phyloP scores from a whole-genome alignment of 2,329 filamentous ascomycete genomes.

The Elsinoe batatas region DNA sequence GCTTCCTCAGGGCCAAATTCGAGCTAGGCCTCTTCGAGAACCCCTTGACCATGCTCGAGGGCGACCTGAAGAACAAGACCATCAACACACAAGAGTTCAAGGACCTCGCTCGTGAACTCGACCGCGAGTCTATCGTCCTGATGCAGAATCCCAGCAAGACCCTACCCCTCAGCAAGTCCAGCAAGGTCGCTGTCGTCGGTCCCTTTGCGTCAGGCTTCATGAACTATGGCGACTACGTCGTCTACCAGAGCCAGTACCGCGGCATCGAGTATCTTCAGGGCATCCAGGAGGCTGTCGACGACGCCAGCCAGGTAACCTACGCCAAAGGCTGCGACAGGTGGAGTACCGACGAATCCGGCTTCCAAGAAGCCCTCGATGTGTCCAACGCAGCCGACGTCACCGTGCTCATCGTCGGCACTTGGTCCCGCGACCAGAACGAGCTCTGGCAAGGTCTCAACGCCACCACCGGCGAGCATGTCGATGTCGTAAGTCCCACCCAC shows the following conservation, averaged over 20 bases:
- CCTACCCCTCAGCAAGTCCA: slow-evolving; percentile 54
- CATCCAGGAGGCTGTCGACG: slow-evolving; percentile 48
- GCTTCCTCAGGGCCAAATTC: slow-evolving; percentile 60
- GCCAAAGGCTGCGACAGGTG: slow-evolving; percentile 62
- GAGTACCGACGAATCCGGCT: slow-evolving; percentile 60
- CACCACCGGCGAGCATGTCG: slow-evolving; percentile 66
- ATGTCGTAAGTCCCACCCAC: slow-evolving; percentile 42
- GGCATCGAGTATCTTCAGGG: slow-evolving; percentile 63
- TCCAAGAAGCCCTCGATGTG: slow-evolving; percentile 54
- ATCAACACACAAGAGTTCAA: slow-evolving; percentile 54
- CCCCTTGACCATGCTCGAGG: slow-evolving; percentile 51
- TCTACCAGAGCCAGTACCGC: slow-evolving; percentile 51
- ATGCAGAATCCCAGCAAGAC: slow-evolving; percentile 60
- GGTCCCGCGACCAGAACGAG: slow-evolving; percentile 62
- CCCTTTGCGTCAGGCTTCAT: slow-evolving; percentile 64
- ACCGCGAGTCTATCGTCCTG: slow-evolving; percentile 60
- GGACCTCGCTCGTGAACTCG: slow-evolving; percentile 53
- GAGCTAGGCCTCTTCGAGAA: slow-evolving; percentile 61
- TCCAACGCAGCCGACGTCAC: slow-evolving; percentile 60
- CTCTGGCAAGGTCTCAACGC: slow-evolving; percentile 63
- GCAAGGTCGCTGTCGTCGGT: slow-evolving; percentile 61
- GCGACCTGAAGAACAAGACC: slow-evolving; percentile 45
- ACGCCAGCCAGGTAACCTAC: slow-evolving; percentile 52
- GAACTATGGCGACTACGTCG: slow-evolving; percentile 69
- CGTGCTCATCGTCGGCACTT: slow-evolving; percentile 64